Evolutionary conservation across 768 basidiomycete species (phyloP).

Genomic region (Mycena vitilis): DNA sequence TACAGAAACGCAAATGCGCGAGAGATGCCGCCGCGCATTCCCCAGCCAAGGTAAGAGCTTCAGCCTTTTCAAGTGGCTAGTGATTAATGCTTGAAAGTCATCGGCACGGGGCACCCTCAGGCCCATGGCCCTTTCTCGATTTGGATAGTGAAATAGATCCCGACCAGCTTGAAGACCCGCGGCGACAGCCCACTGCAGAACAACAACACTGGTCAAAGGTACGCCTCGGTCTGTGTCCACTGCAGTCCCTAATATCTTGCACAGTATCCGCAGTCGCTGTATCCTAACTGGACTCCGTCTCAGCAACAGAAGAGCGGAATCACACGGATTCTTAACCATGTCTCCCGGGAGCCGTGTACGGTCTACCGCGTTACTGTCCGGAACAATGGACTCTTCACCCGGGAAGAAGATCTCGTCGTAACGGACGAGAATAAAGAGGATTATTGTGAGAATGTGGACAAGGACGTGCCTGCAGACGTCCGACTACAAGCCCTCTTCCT

Average conservation of each 20-base stretch:
- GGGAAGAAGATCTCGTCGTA: slow-evolving; percentile 38
- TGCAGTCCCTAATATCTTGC: slow-evolving; percentile 36
- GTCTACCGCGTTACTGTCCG: slow-evolving; percentile 56
- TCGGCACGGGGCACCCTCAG: slow-evolving; percentile 52
- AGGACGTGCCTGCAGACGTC: slow-evolving; percentile 45
- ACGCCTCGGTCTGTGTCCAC: neutral
- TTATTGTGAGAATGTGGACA: slow-evolving; percentile 50
- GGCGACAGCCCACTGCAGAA: neutral
- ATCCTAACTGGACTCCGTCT: slow-evolving; percentile 65
- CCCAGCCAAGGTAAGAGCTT: slow-evolving; percentile 27
- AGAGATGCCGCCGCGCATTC: slow-evolving; percentile 35
- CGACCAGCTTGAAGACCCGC: slow-evolving; percentile 31
- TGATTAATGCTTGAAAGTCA: slow-evolving; percentile 23
- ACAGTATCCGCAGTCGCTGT: slow-evolving; percentile 63
- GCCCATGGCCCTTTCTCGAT: slow-evolving; percentile 58
- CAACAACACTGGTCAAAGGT: slow-evolving; percentile 30
- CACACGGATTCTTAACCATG: slow-evolving; percentile 41
- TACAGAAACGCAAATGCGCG: slow-evolving; percentile 24
- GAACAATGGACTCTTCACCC: slow-evolving; percentile 48
- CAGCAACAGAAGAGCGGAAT: slow-evolving; percentile 57
- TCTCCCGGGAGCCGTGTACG: slow-evolving; percentile 39
- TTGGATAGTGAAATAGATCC: slow-evolving; percentile 45
- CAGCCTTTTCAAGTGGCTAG: too few relatives aligned
- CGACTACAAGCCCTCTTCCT: slow-evolving; percentile 64
- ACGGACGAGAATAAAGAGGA: slow-evolving; percentile 37